Base-by-base conservation (phyloP, 176 grass and related monocot species). In the Bolboschoenus planiculmis region DNA sequence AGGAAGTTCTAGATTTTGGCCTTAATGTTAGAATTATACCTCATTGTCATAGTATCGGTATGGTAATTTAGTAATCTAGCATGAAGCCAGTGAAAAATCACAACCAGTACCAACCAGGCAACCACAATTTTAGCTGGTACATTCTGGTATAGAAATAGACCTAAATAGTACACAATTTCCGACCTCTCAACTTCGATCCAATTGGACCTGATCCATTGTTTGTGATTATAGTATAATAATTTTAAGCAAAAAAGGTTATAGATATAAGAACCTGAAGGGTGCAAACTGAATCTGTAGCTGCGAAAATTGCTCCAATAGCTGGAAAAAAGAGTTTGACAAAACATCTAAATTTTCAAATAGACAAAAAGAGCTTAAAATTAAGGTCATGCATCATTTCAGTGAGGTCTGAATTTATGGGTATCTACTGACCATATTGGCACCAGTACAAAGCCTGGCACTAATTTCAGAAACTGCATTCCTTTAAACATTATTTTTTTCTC, bases 271-370 rank as follows among this genome's bases (percentile, higher is more conserved):
- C 95, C 95, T 97, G 95, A 76, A 97, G 92, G 48, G 95, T 97
- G 87, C 95, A 97, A 91, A 97, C 95, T 85, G 95, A 97, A 86
- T 97, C 92, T 81, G 95, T 97, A n/a, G 95, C 92, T 27, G 95
- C 94, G 78, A 97, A 94, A 73, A 97, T 97, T 61, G 92, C 92
- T 16, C 95, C 95, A 84, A 97, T 97, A 81, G 95, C 95, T 97
- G 85, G 26, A 68, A 87, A 47, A 30, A 48, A 53, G 63, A 85
- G 54, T 85, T 48, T 4, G 37, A 64, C 54, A 81, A 43, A 39
- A 85, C 37, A 80, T 72, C 82, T 26, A 88, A 53, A 44, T 27
- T 66, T 72, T 44, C 64, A 82, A 76, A 88, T 77, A 57, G 4
- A 82, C 24, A 47, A 84, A 67, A 86, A 80, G 63, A 53, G 37